Evolutionary conservation across 2,329 filamentous ascomycete species (phyloP).

Genomic region (Ramichloridium luteum): DNA sequence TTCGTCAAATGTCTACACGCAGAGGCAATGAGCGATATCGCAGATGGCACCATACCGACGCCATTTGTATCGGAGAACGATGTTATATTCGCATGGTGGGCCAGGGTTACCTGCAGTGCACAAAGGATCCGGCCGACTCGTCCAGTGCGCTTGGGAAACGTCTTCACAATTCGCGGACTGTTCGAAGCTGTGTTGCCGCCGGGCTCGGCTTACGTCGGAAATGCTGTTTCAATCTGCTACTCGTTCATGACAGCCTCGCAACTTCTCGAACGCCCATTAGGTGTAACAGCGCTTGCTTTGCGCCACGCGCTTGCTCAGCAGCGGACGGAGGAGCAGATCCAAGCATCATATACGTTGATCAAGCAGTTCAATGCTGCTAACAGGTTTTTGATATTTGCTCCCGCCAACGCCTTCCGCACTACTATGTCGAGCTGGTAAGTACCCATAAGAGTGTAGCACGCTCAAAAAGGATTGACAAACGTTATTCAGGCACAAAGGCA

Average conservation of each 20-base stretch:
- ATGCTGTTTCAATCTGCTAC: slow-evolving; percentile 1
- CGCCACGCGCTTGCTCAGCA: slow-evolving; percentile 6
- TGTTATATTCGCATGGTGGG: slow-evolving; percentile 17
- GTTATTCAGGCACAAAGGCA: slow-evolving; percentile 4
- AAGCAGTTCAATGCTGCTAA: slow-evolving; percentile 2
- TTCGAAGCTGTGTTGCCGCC: slow-evolving; percentile 5
- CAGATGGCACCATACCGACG: slow-evolving; percentile 4
- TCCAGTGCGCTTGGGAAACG: slow-evolving; percentile 11
- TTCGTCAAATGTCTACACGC: slow-evolving; percentile 11
- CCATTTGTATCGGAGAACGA: slow-evolving; percentile 18
- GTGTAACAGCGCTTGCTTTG: slow-evolving; percentile 5
- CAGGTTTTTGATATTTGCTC: slow-evolving; percentile 1
- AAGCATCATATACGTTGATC: slow-evolving; percentile 6
- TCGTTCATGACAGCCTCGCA: slow-evolving; percentile 3
- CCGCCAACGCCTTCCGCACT: background rate
- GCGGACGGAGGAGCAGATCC: slow-evolving; percentile 6
- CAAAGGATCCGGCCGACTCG: background rate
- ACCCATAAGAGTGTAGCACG: too few species aligned
- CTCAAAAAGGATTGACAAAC: background rate
- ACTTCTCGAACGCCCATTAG: slow-evolving; percentile 2
- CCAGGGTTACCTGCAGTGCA: slow-evolving; percentile 2
- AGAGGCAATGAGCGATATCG: slow-evolving; percentile 10
- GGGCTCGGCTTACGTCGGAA: slow-evolving; percentile 3
- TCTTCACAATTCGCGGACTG: slow-evolving; percentile 16
- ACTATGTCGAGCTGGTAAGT: slow-evolving; percentile 9